Conservation (phyloP, 805 yeast genomes). For the Kluyveromyces lactis region DNA sequence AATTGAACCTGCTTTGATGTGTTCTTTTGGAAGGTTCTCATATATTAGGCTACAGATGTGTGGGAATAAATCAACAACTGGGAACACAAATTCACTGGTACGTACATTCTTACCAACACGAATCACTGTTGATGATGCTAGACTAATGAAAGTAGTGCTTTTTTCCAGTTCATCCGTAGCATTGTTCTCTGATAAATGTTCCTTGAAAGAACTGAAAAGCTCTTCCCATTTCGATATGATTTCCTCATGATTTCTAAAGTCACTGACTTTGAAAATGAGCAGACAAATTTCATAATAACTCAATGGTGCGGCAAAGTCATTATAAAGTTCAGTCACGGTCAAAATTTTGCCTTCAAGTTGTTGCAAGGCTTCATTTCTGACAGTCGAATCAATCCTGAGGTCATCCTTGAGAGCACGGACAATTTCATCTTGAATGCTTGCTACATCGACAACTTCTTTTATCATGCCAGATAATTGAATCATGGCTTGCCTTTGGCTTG, state of each 20-base stretch:
- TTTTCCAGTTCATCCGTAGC: constrained; percentile 24
- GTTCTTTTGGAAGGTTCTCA: constrained; percentile 34
- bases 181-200: constrained; percentile 19
- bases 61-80: constrained; percentile 62
- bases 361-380: constrained; percentile 42
- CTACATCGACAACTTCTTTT: constrained; percentile 77
- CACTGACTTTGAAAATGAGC: constrained; percentile 71
- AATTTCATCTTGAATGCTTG: constrained; percentile 63
- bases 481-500: constrained; percentile 68
- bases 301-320: constrained; percentile 78
- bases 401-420: constrained; percentile 42
- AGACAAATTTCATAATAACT: constrained; percentile 81
- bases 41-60: constrained; percentile 50
- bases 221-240: constrained; percentile 74
- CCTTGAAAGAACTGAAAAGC: constrained; percentile 45
- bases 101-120: constrained; percentile 56
- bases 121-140: constrained; percentile 32
- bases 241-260: constrained; percentile 77
- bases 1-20: constrained; percentile 40
- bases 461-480: constrained; percentile 59
- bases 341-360: constrained; percentile 57
- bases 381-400: constrained; percentile 34
- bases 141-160: constrained; percentile 29
- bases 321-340: constrained; percentile 71
- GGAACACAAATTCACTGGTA: constrained; percentile 71